phyloP scores from a whole-genome alignment of 805 yeast species.

The Nakazawaea laoshanensis region DNA sequence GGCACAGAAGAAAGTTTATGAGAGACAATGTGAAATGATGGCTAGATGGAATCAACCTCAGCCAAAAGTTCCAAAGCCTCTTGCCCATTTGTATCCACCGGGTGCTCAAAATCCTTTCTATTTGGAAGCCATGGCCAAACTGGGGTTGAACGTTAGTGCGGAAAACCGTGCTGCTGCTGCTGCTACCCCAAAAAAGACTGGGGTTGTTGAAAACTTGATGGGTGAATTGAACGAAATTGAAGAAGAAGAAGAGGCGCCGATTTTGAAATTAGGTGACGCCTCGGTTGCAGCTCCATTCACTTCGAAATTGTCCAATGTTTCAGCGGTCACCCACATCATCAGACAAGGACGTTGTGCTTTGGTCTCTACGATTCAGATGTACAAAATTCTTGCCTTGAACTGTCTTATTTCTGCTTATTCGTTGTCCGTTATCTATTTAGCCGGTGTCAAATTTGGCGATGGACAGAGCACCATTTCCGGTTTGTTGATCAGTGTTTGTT shows the following conservation, averaged over 20 bases:
- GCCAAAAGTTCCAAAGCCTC: conserved; percentile 75
- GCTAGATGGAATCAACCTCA: conserved; percentile 74
- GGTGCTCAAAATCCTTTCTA: conserved; percentile 89
- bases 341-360: conserved; percentile 98
- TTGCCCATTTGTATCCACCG: conserved; percentile 95
- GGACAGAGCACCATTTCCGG: conserved; percentile 98
- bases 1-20: conserved; percentile 57
- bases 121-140: conserved; percentile 73
- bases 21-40: conserved; percentile 77
- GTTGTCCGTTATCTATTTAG: conserved; percentile 83
- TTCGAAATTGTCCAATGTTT: conserved; percentile 84
- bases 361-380: conserved; percentile 97
- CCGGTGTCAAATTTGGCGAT: conserved; percentile 98
- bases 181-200: conserved; percentile 26
- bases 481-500: conserved; percentile 82
- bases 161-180: conserved; percentile 52
- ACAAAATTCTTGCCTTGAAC: conserved; percentile 92
- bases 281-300: conserved; percentile 99
- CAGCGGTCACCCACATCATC: conserved; percentile 85
- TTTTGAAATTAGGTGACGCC: conserved; percentile 93
- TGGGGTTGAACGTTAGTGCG: conserved; percentile 72
- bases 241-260: conserved; percentile 77
- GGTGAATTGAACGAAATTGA: conserved; percentile 48
- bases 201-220: conserved; percentile 58
- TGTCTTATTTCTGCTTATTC: conserved; percentile 97